phyloP scores from a whole-genome alignment of 257 asterid genomes.

The Striga asiatica region DNA sequence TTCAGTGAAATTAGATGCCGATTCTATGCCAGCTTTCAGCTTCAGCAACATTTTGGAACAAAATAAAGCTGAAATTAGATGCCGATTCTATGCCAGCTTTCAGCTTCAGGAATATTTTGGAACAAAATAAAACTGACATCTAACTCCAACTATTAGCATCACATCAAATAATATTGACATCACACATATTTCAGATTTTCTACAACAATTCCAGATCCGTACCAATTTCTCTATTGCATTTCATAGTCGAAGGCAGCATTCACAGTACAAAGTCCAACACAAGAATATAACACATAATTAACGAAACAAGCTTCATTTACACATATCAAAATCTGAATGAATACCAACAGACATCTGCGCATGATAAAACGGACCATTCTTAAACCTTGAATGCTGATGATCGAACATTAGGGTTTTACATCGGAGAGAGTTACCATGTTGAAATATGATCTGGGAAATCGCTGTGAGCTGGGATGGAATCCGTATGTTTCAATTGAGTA shows the following conservation, averaged over 20 bases:
- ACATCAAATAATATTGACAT: neutral
- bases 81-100: neutral
- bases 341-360: neutral
- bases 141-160: neutral
- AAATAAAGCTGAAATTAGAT: neutral
- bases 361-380: neutral
- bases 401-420: neutral
- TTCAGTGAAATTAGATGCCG: neutral
- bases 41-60: neutral
- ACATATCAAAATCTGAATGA: neutral
- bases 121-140: neutral
- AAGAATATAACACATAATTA: neutral
- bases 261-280: neutral
- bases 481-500: slow-evolving; percentile 1
- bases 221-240: neutral
- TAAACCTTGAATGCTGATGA: slow-evolving; percentile 2
- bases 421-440: slow-evolving; percentile 20
- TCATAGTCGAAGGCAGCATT: neutral
- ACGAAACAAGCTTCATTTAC: neutral
- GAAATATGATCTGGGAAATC: neutral
- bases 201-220: too few relatives aligned
- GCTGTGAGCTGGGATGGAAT: neutral
- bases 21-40: neutral
- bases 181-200: too few relatives aligned
- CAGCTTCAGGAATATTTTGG: neutral